Evolutionary conservation across 257 asterid species (phyloP), one percentile per base, ranked within the genome.

Genomic region (Nicotiana attenuata): DNA sequence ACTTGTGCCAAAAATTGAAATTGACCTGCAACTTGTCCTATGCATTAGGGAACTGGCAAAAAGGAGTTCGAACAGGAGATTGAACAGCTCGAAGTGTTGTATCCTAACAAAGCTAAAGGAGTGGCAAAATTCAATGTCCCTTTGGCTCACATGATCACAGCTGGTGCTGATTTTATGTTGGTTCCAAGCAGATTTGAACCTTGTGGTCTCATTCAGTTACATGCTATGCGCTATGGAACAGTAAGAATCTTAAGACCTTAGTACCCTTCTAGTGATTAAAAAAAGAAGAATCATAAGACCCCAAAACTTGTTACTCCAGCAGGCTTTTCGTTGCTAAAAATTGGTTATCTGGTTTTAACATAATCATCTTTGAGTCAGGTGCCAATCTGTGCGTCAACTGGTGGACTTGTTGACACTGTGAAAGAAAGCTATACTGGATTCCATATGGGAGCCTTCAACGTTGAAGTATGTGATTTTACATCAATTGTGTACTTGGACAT

Each of bases 191-290:
- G 99, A 88, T 96, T 93, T n/a, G 98, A 94, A 69, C 99, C 99
- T 65, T 94, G 99, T 82, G 99, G 99, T 80, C 97, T 96, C 87
- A 94, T 96, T 88, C 98, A 96, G 82, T 85, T 94, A 78, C 99
- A 96, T 28, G 99, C 98, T 81, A 96, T 96, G 99, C 92, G 97
- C 82, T 96, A 96, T 82, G 99, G 99, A 91, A 94, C 99, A 0
- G 99, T 96, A 87, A 82, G 97, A 77, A 52, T 61, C 65, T 63
- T 77, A 5, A 64, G 78, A 77, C 9, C 77, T 20, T 41, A 5
- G 59, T 41, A 69, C 13, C 57, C 17, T 69, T 68, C 20, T 60
- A 50, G 20, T 80, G 65, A 45, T 11, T 7, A 1, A 35, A n/a
- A 33, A 35, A 67, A 19, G 19, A 19, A 69, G 77, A 69, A 20